phyloP scores from a whole-genome alignment of 768 basidiomycete species.

The Ramaria sp. region DNA sequence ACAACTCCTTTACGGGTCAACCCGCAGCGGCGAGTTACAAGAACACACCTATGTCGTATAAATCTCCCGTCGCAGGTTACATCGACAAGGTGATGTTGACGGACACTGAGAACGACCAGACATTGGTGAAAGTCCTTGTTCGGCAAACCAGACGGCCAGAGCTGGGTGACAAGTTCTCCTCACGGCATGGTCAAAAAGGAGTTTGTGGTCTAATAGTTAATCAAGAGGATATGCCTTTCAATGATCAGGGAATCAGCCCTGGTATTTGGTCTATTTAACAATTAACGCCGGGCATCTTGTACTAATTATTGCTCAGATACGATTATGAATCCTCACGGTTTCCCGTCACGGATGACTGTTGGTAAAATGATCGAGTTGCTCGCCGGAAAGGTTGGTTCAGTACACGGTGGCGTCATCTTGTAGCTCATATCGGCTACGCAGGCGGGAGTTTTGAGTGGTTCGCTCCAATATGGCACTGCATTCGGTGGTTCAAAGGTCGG shows the following conservation, averaged over 20 bases:
- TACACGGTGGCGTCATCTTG: not conserved
- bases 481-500: slow-evolving; percentile 96
- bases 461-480: slow-evolving; percentile 88
- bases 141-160: slow-evolving; percentile 95
- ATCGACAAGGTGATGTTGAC: slow-evolving; percentile 98
- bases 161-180: slow-evolving; percentile 97
- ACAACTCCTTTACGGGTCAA: slow-evolving; percentile 80
- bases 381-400: slow-evolving; percentile 70
- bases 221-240: slow-evolving; percentile 99
- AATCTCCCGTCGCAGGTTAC: slow-evolving; percentile 85
- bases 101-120: slow-evolving; percentile 94
- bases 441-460: slow-evolving; percentile 87
- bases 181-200: slow-evolving; percentile 96
- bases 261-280: slow-evolving; percentile 33
- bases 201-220: slow-evolving; percentile 98
- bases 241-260: slow-evolving; percentile 91
- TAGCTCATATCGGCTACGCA: slow-evolving; percentile 19
- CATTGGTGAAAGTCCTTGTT: slow-evolving; percentile 92
- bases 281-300: not conserved
- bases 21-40: slow-evolving; percentile 74
- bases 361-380: slow-evolving; percentile 99
- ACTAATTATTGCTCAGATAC: slow-evolving; percentile 47
- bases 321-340: slow-evolving; percentile 99
- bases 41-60: slow-evolving; percentile 87
- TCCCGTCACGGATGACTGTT: slow-evolving; percentile 98